These are phyloP conservation scores for Lactifluus subvellereus DNA, from an alignment of 768 basidiomycete genomes.

Conservation along the genomic window DNA sequence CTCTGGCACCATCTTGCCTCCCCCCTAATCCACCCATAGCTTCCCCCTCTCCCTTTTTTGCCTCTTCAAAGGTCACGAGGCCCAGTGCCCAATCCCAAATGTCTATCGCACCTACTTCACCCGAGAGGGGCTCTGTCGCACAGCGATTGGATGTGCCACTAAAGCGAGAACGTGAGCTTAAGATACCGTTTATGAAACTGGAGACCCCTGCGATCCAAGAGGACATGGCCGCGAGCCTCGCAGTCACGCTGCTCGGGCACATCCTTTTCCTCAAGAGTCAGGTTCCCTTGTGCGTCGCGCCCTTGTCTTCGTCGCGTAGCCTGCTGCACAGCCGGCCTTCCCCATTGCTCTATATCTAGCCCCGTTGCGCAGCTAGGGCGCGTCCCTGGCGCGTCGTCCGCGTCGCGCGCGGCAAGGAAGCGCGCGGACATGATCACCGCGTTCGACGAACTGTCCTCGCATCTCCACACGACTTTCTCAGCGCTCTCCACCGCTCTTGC, in stretches of 20 bases:
- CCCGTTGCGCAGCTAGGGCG: conserved; percentile 60
- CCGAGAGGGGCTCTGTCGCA: not conserved
- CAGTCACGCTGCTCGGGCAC: conserved; percentile 58
- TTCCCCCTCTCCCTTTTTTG: not conserved
- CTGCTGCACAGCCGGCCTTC: not conserved
- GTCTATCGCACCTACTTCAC: conserved; percentile 4
- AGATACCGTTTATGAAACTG: conserved; percentile 40
- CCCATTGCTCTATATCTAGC: conserved; percentile 32
- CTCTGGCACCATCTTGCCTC: conserved; percentile 9
- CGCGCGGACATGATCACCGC: conserved; percentile 56
- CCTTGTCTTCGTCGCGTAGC: not conserved
- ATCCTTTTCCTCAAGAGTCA: conserved; percentile 75
- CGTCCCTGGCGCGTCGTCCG: conserved; percentile 46
- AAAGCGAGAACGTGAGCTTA: conserved; percentile 11
- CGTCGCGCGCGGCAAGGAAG: conserved; percentile 48
- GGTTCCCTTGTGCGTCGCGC: conserved; percentile 60
- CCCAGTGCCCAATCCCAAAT: not conserved
- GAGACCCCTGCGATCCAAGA: conserved; percentile 50
- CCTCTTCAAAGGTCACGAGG: not conserved
- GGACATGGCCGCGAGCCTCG: conserved; percentile 56
- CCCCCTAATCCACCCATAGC: not conserved
- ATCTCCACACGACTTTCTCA: conserved; percentile 68
- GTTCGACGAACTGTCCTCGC: conserved; percentile 66
- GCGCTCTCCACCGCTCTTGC: conserved; percentile 67
- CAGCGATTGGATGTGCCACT: not conserved